Evolutionary conservation across 352 stramenopile genomes (phyloP).

Genomic region (Chrysophaeum taylorii): DNA sequence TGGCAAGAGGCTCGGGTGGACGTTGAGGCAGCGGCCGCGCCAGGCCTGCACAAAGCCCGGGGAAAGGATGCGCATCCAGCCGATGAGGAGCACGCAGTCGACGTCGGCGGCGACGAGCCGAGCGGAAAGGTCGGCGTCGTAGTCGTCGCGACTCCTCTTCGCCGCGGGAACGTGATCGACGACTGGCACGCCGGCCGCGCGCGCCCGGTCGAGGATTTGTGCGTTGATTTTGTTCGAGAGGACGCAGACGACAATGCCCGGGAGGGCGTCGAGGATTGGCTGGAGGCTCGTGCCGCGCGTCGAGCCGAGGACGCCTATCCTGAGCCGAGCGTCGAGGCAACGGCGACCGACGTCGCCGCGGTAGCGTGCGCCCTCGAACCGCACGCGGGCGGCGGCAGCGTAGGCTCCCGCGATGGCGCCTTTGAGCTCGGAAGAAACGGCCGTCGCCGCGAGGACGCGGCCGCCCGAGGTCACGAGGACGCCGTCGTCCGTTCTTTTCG

Average conservation of each 20-base stretch:
- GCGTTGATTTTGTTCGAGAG: constrained; percentile 85
- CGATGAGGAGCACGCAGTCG: constrained; percentile 92
- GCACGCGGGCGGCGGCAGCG: constrained; percentile 53
- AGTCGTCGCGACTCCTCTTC: constrained; percentile 71
- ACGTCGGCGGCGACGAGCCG: constrained; percentile 78
- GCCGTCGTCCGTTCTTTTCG: constrained; percentile 52
- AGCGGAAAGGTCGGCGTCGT: constrained; percentile 85
- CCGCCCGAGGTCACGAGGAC: constrained; percentile 80
- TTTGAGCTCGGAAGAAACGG: constrained; percentile 70
- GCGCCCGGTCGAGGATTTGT: constrained; percentile 85
- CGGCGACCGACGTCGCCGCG: constrained; percentile 90
- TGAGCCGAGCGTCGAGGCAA: constrained; percentile 60
- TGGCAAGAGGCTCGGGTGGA: constrained; percentile 95
- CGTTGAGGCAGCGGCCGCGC: constrained; percentile 91
- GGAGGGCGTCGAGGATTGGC: constrained; percentile 89
- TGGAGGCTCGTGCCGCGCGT: constrained; percentile 86
- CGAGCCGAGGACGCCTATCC: constrained; percentile 88
- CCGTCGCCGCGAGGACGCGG: constrained; percentile 91
- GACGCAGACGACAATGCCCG: constrained; percentile 83
- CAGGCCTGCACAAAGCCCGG: constrained; percentile 84
- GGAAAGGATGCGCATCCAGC: constrained; percentile 99
- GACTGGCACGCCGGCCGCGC: constrained; percentile 47
- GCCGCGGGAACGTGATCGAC: constrained; percentile 4
- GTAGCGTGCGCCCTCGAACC: constrained; percentile 83
- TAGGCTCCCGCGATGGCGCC: constrained; percentile 80